Percentiles rank a stretch among this genome's conserved stretches.
Evolutionary conservation across 2,329 filamentous ascomycete species (phyloP).

Genomic region (Hypoxylon sp.): DNA sequence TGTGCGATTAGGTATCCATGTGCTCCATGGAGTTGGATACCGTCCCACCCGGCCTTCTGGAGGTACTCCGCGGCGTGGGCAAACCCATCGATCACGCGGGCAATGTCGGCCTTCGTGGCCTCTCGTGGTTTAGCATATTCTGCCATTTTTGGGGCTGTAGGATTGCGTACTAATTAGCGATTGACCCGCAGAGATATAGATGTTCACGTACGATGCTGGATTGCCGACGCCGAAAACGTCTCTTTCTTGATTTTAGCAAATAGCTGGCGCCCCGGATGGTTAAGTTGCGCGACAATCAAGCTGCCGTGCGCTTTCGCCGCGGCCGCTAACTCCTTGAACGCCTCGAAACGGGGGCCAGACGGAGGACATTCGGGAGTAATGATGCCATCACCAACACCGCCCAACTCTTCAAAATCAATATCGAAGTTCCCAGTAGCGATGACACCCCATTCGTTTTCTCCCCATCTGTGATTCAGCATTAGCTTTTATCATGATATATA

Average conservation of each 20-base stretch:
- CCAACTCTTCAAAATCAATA: slow-evolving; percentile 72
- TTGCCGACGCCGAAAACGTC: slow-evolving; percentile 60
- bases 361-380: slow-evolving; percentile 67
- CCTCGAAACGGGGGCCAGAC: slow-evolving; percentile 72
- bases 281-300: slow-evolving; percentile 73
- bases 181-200: background rate
- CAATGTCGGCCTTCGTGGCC: slow-evolving; percentile 69
- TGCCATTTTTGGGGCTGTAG: slow-evolving; percentile 36
- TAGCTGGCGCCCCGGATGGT: slow-evolving; percentile 73
- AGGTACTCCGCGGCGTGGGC: slow-evolving; percentile 71
- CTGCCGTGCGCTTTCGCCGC: slow-evolving; percentile 71
- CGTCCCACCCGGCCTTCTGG: slow-evolving; percentile 73
- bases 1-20: slow-evolving; percentile 70
- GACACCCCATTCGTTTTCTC: slow-evolving; percentile 68
- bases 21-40: slow-evolving; percentile 67
- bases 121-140: slow-evolving; percentile 65
- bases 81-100: slow-evolving; percentile 71
- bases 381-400: slow-evolving; percentile 70
- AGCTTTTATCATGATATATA: slow-evolving; percentile 22
- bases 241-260: slow-evolving; percentile 53
- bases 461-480: slow-evolving; percentile 62
- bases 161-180: slow-evolving; percentile 4
- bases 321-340: slow-evolving; percentile 69
- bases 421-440: slow-evolving; percentile 76
- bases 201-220: slow-evolving; percentile 52